phyloP scores from a whole-genome alignment of 257 asterid species.

The Oldenlandia corymbosa region DNA sequence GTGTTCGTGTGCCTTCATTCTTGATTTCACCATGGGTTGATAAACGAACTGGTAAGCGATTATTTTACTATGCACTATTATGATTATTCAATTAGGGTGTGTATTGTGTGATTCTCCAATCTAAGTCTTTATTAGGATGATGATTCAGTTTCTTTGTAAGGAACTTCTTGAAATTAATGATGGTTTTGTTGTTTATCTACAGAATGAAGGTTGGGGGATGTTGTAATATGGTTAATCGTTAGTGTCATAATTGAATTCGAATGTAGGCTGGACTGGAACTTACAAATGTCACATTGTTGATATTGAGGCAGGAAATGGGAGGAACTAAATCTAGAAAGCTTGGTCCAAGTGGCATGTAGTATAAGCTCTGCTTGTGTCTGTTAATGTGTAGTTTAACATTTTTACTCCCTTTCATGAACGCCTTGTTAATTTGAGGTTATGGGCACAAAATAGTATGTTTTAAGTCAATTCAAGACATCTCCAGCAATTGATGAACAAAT shows the following conservation, averaged over 20 bases:
- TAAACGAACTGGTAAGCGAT: constrained; percentile 66
- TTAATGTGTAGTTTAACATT: background rate
- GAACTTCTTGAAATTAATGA: background rate
- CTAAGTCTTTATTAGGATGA: background rate
- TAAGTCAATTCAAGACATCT: background rate
- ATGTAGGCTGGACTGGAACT: background rate
- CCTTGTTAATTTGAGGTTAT: background rate
- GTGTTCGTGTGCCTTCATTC: constrained; percentile 84
- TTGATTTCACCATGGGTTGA: constrained; percentile 95
- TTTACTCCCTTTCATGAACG: background rate
- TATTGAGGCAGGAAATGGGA: background rate
- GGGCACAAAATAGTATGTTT: background rate
- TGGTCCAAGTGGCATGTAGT: background rate
- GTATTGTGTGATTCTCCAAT: background rate
- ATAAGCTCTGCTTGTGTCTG: background rate
- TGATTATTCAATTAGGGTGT: background rate
- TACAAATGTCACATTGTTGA: background rate
- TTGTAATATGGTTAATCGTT: background rate
- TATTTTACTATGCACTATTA: background rate
- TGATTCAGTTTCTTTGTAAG: too few relatives aligned
- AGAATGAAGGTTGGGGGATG: background rate
- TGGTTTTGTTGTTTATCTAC: background rate
- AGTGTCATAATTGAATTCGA: background rate
- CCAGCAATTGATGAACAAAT: background rate
- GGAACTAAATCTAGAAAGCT: background rate